Evolutionary conservation across 768 basidiomycete genomes (phyloP), one percentile per base, ranked within the genome.

Genomic region (Pulveroboletus sp.): DNA sequence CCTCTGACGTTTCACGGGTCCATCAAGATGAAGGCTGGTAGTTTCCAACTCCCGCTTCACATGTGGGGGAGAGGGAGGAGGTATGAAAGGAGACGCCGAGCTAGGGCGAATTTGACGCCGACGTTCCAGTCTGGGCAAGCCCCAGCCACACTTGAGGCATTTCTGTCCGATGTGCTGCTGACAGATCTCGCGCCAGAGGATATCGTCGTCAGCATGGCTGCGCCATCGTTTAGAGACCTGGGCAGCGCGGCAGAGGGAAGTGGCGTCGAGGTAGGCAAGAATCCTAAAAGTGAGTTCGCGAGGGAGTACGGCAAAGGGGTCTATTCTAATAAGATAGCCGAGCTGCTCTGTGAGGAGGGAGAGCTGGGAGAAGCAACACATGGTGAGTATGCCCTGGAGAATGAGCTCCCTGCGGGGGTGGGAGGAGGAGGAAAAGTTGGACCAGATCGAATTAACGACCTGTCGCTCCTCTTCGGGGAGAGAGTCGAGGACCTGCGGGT

Each of bases 351-450:
- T 87, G 51, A 99, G 85, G 43, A 97, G 87, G 26, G 96, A 97
- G 27, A 99, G 84, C 63, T 99, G 93, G 41, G 90, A 94, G 75
- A 96, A 97, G 71, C 96, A 98, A 69, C 94, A 98, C 93, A 99
- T 98, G 14, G 96, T 97, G 58, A 99, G 83, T 51, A 99, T 80
- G 36, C 96, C 96, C 61, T 90, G 91, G 43, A 99, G 86, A 65
- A 98, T 97, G 65, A 98, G 83, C 47, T 89, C 91, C 33, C 96
- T 81, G 32, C 89, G 83, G 6, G 87, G 82, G 61, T 97, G 93
- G 0, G 93, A 84, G 2, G 95, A 95, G 1, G 91, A 89, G 17
- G 93, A 95, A 71, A 99, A 99, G 61, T 84, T 92, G 56, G 93
- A 89, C 96, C 96, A 99, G 59, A 98, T 82, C 5, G 87, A 79